A percentile compares a stretch with the other conserved stretches of the same genome.
Conservation (phyloP, 768 basidiomycete species). For the Clavulina sp. region DNA sequence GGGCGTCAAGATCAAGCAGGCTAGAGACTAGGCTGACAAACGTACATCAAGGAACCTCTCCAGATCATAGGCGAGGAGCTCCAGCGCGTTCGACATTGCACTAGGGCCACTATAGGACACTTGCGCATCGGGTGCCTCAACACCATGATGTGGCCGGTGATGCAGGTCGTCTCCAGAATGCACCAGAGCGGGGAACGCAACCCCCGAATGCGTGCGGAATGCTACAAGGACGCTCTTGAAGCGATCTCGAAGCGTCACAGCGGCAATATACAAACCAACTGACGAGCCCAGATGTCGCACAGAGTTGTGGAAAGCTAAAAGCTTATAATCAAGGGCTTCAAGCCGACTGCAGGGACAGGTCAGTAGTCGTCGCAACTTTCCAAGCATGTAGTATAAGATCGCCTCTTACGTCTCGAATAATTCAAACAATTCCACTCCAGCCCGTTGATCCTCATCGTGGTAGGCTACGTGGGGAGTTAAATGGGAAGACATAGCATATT, state of each 20-base stretch:
- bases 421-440: not conserved
- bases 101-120: no score
- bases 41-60: not conserved
- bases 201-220: no score
- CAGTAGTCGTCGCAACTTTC: no score
- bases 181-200: no score
- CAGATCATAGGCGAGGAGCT: not conserved
- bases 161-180: no score
- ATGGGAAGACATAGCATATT: no score
- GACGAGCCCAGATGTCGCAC: constrained; percentile 61
- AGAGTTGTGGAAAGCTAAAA: constrained; percentile 60
- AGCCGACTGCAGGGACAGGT: not conserved
- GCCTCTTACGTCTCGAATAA: not conserved
- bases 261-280: constrained; percentile 58
- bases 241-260: no score
- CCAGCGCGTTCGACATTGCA: not conserved
- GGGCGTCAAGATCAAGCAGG: not conserved
- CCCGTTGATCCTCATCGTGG: not conserved
- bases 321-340: constrained; percentile 38
- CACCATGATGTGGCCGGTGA: no score
- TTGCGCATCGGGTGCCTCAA: no score
- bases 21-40: not conserved
- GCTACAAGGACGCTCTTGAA: no score
- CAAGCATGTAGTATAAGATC: not conserved
- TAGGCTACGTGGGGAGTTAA: no score